Base-by-base conservation (phyloP, 257 asterid genomes). In the Knoxia roxburghii region DNA sequence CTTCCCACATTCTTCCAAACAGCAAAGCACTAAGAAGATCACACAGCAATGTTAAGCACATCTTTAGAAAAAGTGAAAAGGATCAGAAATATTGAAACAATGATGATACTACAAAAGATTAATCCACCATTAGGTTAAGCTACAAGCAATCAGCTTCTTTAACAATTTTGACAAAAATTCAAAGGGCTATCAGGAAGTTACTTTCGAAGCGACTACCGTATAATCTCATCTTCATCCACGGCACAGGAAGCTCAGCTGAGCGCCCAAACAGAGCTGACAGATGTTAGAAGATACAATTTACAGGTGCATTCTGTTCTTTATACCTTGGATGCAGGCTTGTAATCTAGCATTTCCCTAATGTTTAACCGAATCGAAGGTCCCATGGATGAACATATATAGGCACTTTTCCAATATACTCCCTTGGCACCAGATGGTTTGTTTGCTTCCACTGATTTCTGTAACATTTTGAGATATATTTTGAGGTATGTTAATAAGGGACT, bases 391-490 rank as follows among this genome's bases (percentile, higher is more conserved):
- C 99, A 93, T 68, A 93, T 76, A 52, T 88, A 91, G 21, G 96
- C 99, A 64, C 92, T 93, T 79, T 83, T 94, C 97, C 99, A 90
- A 85, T 90, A 94, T 54, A 86, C 85, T 4, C 97, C 97, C 78
- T 85, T 94, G 20, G 95, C 99, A 45, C 96, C 99, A 0, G 90
- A 54, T 71, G 97, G 99, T 81, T 76, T 90, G 95, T 94, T 94
- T 68, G 95, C 35, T 78, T 94, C 99, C 40, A 94, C 87, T 29
- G 99, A 88, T 88, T 79, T 94, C 99, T 90, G 92, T 80, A 71
- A 24, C 29, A 54, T 64, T 14, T 64, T 20, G 12, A 39, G 4
- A 69, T 41, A 17, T 15, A 35, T 30, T 40, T 14, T 66, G 35
- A 46, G 53, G 23, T 45, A 21, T 21, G 26, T 35, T 3, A 11